These are phyloP conservation scores for Zopfochytrium polystomum DNA, from an alignment of 371 early-diverging fungal species.

Conservation along the genomic window DNA sequence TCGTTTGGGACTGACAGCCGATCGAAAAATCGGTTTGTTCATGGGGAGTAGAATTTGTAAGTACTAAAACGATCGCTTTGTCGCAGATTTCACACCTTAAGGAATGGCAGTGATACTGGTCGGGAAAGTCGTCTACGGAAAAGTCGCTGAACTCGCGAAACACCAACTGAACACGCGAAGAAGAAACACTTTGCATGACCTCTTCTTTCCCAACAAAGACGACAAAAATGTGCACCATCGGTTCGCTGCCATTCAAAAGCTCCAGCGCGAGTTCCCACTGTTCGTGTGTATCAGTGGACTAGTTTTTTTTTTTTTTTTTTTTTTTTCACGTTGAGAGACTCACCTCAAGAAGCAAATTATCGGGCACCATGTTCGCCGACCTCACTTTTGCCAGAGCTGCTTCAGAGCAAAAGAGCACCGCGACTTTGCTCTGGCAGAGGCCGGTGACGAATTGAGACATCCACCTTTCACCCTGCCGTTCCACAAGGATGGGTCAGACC, in stretches of 20 bases:
- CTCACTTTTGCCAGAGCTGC: not conserved
- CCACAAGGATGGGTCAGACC: not conserved
- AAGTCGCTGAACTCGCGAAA: too few relatives aligned
- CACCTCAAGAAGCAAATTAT: slow-evolving; percentile 7
- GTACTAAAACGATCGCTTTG: too few relatives aligned
- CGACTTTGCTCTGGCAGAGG: not conserved
- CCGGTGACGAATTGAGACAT: not conserved
- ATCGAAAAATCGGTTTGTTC: too few relatives aligned
- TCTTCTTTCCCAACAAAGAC: too few relatives aligned
- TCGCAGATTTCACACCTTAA: too few relatives aligned
- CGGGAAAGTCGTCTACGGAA: too few relatives aligned
- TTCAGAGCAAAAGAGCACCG: not conserved
- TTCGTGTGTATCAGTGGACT: not conserved
- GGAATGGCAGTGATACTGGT: slow-evolving; percentile 2
- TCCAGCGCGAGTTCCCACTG: slow-evolving; percentile 19
- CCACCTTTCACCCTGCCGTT: slow-evolving; percentile 4
- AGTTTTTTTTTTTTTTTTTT: too few relatives aligned
- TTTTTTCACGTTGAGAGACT: not conserved
- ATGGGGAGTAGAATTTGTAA: too few relatives aligned
- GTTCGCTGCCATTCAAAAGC: not conserved
- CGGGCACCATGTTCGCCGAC: not conserved
- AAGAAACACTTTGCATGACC: too few relatives aligned
- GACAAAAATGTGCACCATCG: not conserved
- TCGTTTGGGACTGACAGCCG: slow-evolving; percentile 2
- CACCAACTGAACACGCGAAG: too few relatives aligned